Percentiles rank a stretch among this genome's conserved stretches.
These are phyloP conservation scores for Huntiella savannae DNA, from an alignment of 2,329 filamentous ascomycete species.

Conservation along the genomic window DNA sequence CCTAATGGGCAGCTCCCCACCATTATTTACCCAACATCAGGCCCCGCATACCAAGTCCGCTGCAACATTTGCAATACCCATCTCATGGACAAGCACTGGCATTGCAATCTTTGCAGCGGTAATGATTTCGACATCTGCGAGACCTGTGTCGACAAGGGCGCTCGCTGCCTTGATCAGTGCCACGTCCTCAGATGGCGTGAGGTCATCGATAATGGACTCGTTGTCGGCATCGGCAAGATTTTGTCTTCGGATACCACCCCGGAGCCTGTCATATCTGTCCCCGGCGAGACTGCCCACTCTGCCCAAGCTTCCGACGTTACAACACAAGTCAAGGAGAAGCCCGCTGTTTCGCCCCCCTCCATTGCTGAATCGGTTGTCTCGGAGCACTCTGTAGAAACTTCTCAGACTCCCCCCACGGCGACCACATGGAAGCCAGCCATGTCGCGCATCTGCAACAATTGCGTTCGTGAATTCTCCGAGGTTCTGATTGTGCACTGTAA, in stretches of 20 bases:
- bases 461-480: constrained; percentile 44
- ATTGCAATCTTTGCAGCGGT: constrained; percentile 82
- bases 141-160: constrained; percentile 53
- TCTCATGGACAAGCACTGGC: constrained; percentile 71
- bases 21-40: constrained; percentile 14
- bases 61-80: constrained; percentile 76
- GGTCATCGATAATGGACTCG: background rate
- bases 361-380: no score
- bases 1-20: constrained; percentile 4
- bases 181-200: constrained; percentile 36
- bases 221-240: background rate
- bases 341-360: no score
- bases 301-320: no score
- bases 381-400: no score
- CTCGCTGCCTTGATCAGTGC: constrained; percentile 55
- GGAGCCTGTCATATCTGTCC: no score
- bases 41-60: constrained; percentile 56
- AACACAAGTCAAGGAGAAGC: no score
- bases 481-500: constrained; percentile 69
- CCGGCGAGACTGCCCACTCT: no score
- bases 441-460: constrained; percentile 49
- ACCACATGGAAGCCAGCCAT: constrained; percentile 17
- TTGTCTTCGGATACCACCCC: no score
- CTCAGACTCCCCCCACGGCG: background rate
- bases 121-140: constrained; percentile 91